Evolutionary conservation across 1,284 basidiomycete genomes (phyloP).

Genomic region (Heterobasidion annosum): DNA sequence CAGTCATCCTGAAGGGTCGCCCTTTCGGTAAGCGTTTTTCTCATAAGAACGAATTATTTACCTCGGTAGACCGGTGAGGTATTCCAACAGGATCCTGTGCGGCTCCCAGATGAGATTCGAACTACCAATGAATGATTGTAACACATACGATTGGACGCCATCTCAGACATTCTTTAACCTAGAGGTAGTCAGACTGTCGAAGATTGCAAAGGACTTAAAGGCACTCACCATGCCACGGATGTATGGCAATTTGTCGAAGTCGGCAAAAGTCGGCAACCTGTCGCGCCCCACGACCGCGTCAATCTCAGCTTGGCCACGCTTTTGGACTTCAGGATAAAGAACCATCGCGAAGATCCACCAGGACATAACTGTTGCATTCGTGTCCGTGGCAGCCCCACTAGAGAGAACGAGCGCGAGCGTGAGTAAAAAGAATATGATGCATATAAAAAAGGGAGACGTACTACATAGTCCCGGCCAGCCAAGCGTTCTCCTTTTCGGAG

Average conservation of each 20-base stretch:
- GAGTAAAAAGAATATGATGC: neutral
- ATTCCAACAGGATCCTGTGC: constrained; percentile 4
- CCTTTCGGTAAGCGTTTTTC: neutral
- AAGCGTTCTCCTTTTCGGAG: constrained; percentile 1
- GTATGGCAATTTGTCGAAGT: constrained; percentile 9
- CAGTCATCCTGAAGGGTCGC: constrained; percentile 8
- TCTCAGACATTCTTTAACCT: constrained; percentile 10
- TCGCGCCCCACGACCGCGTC: constrained; percentile 10
- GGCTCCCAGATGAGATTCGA: neutral
- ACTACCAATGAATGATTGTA: neutral
- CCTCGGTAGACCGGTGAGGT: constrained; percentile 6
- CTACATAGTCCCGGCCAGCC: constrained; percentile 6
- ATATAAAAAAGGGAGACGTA: neutral
- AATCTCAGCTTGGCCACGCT: constrained; percentile 11
- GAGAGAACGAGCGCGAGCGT: neutral
- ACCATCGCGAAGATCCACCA: constrained; percentile 13
- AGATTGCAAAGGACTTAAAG: neutral
- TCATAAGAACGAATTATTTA: neutral
- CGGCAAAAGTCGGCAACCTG: constrained; percentile 8
- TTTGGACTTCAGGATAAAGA: constrained; percentile 9
- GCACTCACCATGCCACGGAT: constrained; percentile 6
- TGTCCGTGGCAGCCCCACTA: constrained; percentile 8
- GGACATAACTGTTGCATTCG: constrained; percentile 4
- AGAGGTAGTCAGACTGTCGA: neutral
- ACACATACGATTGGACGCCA: constrained; percentile 7